A percentile compares a stretch with the other conserved stretches of the same genome.
Evolutionary conservation across 331 rosid species (phyloP).

Genomic region (Dryas integrifolia): DNA sequence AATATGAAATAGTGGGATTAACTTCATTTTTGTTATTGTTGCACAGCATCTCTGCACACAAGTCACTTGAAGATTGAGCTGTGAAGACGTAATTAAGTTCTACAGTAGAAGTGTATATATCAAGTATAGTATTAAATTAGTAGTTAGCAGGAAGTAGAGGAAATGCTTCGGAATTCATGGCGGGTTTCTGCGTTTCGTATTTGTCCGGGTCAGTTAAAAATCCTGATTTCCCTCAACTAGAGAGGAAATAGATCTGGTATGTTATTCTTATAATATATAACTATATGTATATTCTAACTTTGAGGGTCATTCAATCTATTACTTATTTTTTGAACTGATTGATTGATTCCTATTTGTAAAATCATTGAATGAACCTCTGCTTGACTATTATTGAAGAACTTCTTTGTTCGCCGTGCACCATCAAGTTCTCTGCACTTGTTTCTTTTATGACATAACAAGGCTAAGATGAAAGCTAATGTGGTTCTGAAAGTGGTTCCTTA

Average conservation of each 20-base stretch:
- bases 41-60: conserved; percentile 77
- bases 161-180: conserved; percentile 41
- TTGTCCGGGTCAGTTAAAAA: conserved; percentile 49
- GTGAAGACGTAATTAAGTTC: conserved; percentile 49
- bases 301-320: conserved; percentile 48
- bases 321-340: conserved; percentile 44
- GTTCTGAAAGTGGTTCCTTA: background rate
- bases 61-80: conserved; percentile 93
- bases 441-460: background rate
- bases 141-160: conserved; percentile 54
- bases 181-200: conserved; percentile 55
- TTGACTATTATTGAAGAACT: conserved; percentile 38
- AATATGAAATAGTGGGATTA: background rate
- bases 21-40: conserved; percentile 27
- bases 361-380: conserved; percentile 49
- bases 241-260: conserved; percentile 52
- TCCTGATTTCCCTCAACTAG: conserved; percentile 47
- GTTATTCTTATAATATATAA: conserved; percentile 41
- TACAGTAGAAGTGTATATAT: conserved; percentile 73
- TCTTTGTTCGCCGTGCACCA: conserved; percentile 13
- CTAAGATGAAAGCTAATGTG: background rate
- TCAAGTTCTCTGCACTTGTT: background rate
- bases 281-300: conserved; percentile 44
- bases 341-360: conserved; percentile 52
- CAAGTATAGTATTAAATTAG: conserved; percentile 53